Conservation (phyloP, 768 basidiomycete species). For the Tylopilus sp. region DNA sequence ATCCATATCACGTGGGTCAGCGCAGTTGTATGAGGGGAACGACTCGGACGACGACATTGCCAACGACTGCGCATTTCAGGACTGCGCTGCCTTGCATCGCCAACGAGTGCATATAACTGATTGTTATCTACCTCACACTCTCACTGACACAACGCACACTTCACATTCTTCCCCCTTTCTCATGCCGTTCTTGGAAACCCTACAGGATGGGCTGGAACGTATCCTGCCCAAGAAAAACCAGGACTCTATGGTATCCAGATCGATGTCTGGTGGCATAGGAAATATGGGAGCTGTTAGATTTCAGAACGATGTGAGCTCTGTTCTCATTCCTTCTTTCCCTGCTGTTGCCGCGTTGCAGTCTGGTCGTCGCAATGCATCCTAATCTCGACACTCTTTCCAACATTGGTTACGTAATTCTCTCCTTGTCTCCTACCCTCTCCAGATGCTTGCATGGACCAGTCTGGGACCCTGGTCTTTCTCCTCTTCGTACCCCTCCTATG, state of each 20-base stretch:
- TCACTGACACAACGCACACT: neutral
- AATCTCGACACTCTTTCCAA: constrained; percentile 7
- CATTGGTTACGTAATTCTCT: constrained; percentile 32
- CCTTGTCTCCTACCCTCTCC: constrained; percentile 24
- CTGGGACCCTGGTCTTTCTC: constrained; percentile 54
- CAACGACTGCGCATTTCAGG: constrained; percentile 5
- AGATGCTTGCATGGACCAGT: constrained; percentile 38
- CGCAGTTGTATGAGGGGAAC: neutral
- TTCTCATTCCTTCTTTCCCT: too few species aligned
- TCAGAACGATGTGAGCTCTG: constrained; percentile 67
- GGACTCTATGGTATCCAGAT: constrained; percentile 25
- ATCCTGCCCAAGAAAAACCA: constrained; percentile 23
- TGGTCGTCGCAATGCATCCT: constrained; percentile 6
- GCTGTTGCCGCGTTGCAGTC: constrained; percentile 15
- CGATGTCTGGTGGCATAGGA: constrained; percentile 55
- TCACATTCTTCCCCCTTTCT: neutral
- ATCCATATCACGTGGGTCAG: too few species aligned
- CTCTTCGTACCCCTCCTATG: constrained; percentile 63
- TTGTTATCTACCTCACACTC: neutral
- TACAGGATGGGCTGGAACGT: constrained; percentile 31
- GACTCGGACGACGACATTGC: neutral
- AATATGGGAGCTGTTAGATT: constrained; percentile 54
- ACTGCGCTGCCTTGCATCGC: constrained; percentile 9
- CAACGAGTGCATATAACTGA: constrained; percentile 10
- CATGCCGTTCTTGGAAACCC: constrained; percentile 29